Evolutionary conservation across 176 grass and related monocot species (phyloP).

Genomic region (Bolboschoenus planiculmis): DNA sequence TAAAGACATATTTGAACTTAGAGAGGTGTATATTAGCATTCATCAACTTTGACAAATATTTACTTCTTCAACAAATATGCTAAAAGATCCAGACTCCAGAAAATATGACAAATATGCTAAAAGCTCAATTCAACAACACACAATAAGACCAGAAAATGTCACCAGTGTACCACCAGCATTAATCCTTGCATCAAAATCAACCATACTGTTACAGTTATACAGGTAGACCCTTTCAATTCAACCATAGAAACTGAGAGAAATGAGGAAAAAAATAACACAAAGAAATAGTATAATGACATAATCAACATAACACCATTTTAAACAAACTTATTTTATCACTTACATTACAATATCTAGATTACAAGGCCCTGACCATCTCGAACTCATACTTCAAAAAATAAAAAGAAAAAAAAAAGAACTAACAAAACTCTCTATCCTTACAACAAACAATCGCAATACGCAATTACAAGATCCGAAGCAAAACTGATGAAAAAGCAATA

Average conservation of each 20-base stretch:
- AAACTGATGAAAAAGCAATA: background rate
- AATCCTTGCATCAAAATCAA: background rate
- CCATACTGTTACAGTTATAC: background rate
- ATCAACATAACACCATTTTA: conserved; percentile 8
- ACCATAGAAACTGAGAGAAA: background rate
- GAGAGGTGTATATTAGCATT: background rate
- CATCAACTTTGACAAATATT: background rate
- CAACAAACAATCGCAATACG: background rate
- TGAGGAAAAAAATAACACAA: background rate
- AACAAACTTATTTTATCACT: conserved; percentile 6
- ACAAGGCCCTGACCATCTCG: conserved; percentile 1
- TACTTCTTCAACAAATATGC: background rate
- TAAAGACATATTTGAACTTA: no score
- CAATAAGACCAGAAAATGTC: background rate
- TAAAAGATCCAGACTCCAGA: background rate
- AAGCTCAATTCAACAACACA: background rate
- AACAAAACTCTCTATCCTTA: background rate
- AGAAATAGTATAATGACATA: background rate
- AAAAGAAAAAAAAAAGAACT: background rate
- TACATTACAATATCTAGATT: conserved; percentile 21
- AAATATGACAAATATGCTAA: background rate
- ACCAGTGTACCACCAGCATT: background rate
- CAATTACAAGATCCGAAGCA: background rate
- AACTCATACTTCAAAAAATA: conserved; percentile 1
- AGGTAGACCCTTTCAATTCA: background rate